Base-by-base conservation (phyloP, 2,329 filamentous ascomycete species). In the Nothopassalora personata region DNA sequence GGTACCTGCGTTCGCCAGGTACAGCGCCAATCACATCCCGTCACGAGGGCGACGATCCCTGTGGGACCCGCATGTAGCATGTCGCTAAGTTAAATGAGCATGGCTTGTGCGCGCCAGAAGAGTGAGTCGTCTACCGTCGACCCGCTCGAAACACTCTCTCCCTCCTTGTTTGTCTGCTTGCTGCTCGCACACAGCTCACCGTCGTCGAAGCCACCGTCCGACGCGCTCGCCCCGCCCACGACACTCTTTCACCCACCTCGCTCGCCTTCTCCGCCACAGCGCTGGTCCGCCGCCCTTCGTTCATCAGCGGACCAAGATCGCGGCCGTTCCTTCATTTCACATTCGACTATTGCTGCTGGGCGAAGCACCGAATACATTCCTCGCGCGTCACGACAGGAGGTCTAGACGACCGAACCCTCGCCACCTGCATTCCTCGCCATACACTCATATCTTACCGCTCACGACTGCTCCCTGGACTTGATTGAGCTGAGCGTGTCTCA, bases 281-380 rank as follows among this genome's bases (percentile, higher is more conserved):
- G 53, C 56, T 43, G 47, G 45, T 56, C 62, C 58, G 60, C 56
- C 59, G 58, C 56, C 62, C 62, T 62, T 66, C 62, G 51, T 61
- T 66, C 54, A 63, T 51, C 62, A 60, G 56, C 58, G 59, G 62
- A 60, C 58, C 46, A 27, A 31, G 28, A 53, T 56, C 59, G 56
- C 54, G 34, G 53, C 57, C 62, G 47, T 48, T 65, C 62, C 27
- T 65, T 64, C 54, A 13, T 43, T 43, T 15, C 7, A 27, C 47
- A 23, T 63, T 49, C 56, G 30, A 30, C n/a, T 28, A 34, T 30
- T 49, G 23, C 31, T 49, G 56, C 56, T 54, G 48, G 52, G 50
- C 48, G 30, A 46, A n/a, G n/a, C 56, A 23, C 33, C 15, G 45
- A 19, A n/a, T 39, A 53, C 55, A 61, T 61, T 61, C 59, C 59